Percentiles rank a stretch among this genome's conserved stretches.
Evolutionary conservation across 768 basidiomycete genomes (phyloP).

Genomic region (Kondoa subrosea): DNA sequence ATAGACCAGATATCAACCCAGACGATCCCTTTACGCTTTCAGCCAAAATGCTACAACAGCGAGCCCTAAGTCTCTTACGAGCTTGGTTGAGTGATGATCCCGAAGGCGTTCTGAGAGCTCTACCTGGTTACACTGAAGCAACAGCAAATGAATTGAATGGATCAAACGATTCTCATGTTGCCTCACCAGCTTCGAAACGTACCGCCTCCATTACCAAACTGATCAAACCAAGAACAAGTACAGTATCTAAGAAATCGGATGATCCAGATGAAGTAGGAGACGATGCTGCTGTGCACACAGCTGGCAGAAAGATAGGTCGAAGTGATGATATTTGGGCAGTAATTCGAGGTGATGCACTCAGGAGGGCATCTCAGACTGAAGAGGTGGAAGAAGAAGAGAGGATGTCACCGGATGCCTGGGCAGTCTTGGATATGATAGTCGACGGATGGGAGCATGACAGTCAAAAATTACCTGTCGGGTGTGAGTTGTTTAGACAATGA

Average conservation of each 20-base stretch:
- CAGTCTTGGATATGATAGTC: not conserved
- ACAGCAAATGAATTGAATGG: not conserved
- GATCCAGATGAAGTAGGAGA: not conserved
- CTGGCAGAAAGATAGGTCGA: not conserved
- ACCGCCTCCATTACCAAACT: no score
- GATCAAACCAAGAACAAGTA: not conserved
- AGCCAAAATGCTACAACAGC: not conserved
- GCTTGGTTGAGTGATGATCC: not conserved
- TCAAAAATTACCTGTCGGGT: not conserved
- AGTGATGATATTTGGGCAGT: not conserved
- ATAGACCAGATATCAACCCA: not conserved
- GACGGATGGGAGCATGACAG: not conserved
- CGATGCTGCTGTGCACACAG: not conserved
- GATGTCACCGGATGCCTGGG: not conserved
- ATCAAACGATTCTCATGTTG: not conserved
- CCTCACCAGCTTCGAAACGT: not conserved
- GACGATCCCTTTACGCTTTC: not conserved
- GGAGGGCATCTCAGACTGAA: not conserved
- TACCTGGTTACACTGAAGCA: not conserved
- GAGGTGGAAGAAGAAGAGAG: not conserved
- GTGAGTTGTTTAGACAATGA: no score
- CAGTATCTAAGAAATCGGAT: not conserved
- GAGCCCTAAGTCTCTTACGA: not conserved
- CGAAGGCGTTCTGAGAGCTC: not conserved
- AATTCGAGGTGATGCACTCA: not conserved